Evolutionary conservation across 805 yeast species (phyloP), one percentile per base, ranked within the genome.

Genomic region (Candida quercuum): DNA sequence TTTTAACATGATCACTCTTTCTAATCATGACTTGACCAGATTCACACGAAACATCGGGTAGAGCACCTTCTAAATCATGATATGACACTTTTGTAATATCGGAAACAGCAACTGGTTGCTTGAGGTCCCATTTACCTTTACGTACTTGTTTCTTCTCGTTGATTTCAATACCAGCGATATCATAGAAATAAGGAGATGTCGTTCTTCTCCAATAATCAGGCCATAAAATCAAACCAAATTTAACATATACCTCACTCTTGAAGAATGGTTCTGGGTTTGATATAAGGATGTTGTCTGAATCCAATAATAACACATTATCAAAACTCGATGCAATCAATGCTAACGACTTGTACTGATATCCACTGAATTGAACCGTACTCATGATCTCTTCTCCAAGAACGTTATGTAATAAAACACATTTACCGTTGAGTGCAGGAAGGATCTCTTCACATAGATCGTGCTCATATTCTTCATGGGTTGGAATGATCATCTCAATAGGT

Each of bases 121-220:
- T 71, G 28, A 44, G 31, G 57, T 63, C 33, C 54, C 54, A 52
- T 31, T 42, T 49, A 3, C 52, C 53, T 33, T 48, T 41, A 27
- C 53, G 41, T 3, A 51, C 47, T 30, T 37, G 41, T 12, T 25
- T 19, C n/a, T 39, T 38, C 13, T 47, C 48, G 46, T 53, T 59
- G 26, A 59, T 64, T 56, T 54, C 35, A 10, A 64, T 54, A 15
- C 54, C 60, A 9, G 84, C 72, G 37, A 81, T 76, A 9, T 71
- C 61, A 54, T 78, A 81, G 46, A 71, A 72, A 24, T 60, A 54
- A 2, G 88, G 87, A 1, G 82, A 68, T 0, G 85, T 75, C 3
- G 83, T 74, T 42, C 89, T 67, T 48, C 75, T 66, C 88, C 89
- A 81, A 42, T 77, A 77, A 59, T 81, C 88, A 1, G 88, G 89